These are phyloP conservation scores for Lachnellula occidentalis DNA, from an alignment of 2,329 filamentous ascomycete species.

Conservation along the genomic window DNA sequence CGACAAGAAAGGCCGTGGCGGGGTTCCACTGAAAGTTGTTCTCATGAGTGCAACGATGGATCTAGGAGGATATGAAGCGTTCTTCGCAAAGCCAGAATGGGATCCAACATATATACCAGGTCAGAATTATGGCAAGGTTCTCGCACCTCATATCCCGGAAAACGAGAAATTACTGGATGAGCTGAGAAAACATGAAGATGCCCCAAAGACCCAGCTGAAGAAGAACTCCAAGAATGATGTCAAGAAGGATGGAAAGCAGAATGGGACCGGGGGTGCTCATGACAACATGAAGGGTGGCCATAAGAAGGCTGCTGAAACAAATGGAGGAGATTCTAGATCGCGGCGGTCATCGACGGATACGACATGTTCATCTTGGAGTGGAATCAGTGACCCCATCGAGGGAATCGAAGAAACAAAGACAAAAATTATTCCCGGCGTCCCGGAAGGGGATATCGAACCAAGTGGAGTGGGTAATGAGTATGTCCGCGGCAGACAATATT, in stretches of 20 bases:
- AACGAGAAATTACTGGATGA: background rate
- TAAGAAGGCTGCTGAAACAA: background rate
- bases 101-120: slow-evolving; percentile 28
- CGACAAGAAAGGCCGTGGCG: slow-evolving; percentile 59
- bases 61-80: slow-evolving; percentile 68
- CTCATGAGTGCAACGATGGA: slow-evolving; percentile 98
- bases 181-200: background rate
- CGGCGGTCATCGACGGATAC: slow-evolving; percentile 15
- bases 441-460: slow-evolving; percentile 11
- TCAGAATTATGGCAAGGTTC: slow-evolving; percentile 20
- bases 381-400: slow-evolving; percentile 16
- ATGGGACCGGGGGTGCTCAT: background rate
- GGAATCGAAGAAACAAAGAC: background rate
- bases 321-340: slow-evolving; percentile 4
- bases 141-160: slow-evolving; percentile 21
- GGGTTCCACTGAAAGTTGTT: slow-evolving; percentile 76
- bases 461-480: slow-evolving; percentile 36
- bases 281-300: background rate
- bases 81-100: slow-evolving; percentile 50
- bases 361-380: slow-evolving; percentile 20
- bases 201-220: background rate
- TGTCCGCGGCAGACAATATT: slow-evolving; percentile 82
- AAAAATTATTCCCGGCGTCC: background rate
- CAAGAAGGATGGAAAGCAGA: background rate
- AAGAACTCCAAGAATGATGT: slow-evolving; percentile 1